Evolutionary conservation across 345 rosid species (phyloP).

Genomic region (Lagerstroemia speciosa): DNA sequence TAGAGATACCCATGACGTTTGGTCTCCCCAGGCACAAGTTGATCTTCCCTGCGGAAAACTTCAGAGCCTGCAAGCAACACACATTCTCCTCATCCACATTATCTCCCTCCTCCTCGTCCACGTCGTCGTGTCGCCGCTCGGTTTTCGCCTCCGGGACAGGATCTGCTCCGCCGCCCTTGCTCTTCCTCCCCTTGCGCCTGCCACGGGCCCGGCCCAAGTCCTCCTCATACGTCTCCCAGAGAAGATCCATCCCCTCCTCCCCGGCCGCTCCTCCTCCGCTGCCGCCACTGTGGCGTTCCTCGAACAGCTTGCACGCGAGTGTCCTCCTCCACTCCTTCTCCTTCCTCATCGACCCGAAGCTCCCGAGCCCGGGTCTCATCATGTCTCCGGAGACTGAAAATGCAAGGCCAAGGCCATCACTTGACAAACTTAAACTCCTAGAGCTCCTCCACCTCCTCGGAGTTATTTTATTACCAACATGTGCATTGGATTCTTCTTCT

Average conservation of each 20-base stretch:
- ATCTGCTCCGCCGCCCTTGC: conserved; percentile 12
- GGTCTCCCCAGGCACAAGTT: conserved; percentile 76
- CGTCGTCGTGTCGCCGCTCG: background rate
- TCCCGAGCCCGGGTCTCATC: conserved; percentile 20
- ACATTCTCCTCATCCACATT: conserved; percentile 30
- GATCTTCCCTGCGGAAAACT: conserved; percentile 83
- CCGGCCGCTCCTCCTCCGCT: conserved; percentile 15
- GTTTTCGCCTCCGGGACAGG: conserved; percentile 3
- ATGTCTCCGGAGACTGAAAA: background rate
- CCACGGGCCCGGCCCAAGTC: conserved; percentile 23
- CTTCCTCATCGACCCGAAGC: conserved; percentile 68
- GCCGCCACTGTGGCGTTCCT: conserved; percentile 45
- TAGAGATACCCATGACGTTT: conserved; percentile 52
- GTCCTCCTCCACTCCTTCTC: conserved; percentile 93
- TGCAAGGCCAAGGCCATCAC: conserved; percentile 15
- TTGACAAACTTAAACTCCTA: background rate
- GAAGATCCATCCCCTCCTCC: conserved; percentile 69
- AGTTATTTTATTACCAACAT: conserved; percentile 1
- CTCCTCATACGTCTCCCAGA: conserved; percentile 74
- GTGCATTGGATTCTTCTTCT: conserved; percentile 47
- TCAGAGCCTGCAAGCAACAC: conserved; percentile 76
- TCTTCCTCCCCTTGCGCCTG: conserved; percentile 18
- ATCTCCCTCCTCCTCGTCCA: conserved; percentile 35
- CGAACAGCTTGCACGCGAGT: conserved; percentile 68
- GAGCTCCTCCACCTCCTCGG: conserved; percentile 7